Evolutionary conservation across 1,139 yeast species (phyloP), one percentile per base, ranked within the genome.

Genomic region (Protomyces gravidus): DNA sequence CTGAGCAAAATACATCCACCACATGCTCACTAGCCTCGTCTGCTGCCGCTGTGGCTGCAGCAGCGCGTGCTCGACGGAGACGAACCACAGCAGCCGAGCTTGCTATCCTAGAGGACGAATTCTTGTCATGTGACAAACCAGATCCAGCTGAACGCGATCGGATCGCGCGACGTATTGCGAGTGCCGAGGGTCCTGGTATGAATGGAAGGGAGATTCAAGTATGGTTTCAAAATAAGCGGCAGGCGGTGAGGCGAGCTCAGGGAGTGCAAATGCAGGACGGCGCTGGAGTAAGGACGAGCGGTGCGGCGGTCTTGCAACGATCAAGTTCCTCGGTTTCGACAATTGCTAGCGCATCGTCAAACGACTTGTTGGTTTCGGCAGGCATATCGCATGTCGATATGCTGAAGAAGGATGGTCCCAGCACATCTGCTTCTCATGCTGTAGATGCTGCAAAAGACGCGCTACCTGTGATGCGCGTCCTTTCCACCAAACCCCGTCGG

Each of bases 151-250:
- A 75, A 36, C 81, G 78, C 65, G 95, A 92, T 36, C 60, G 25
- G 45, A 56, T 36, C 48, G 27, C 52, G 27, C 28, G n/a, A 36
- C 42, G 58, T 36, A 27, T 49, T 3, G 39, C 53, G 5, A 27
- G 27, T 15, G 45, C 32, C 5, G 48, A 57, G 15, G 52, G 52
- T 3, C 59, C 57, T 3, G 52, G 55, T 9, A 49, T 58, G 49
- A 55, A 58, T 50, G 50, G 55, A 21, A 36, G 55, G 5, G 51
- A 36, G 27, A 48, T 40, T 19, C 58, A 65, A 64, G 89, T 92
- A 65, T 92, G 98, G 98, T 92, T 92, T 73, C 98, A 92, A 73
- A 92, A 92, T 73, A 86, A 84, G 71, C 83, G 98, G 72, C 98
- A 92, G 74, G 80, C 89, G 47, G 73, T 84, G 65, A 82, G 94